Evolutionary conservation across 1,284 basidiomycete species (phyloP), one percentile per base, ranked within the genome.

Genomic region (Phylloboletellus chloephorus): DNA sequence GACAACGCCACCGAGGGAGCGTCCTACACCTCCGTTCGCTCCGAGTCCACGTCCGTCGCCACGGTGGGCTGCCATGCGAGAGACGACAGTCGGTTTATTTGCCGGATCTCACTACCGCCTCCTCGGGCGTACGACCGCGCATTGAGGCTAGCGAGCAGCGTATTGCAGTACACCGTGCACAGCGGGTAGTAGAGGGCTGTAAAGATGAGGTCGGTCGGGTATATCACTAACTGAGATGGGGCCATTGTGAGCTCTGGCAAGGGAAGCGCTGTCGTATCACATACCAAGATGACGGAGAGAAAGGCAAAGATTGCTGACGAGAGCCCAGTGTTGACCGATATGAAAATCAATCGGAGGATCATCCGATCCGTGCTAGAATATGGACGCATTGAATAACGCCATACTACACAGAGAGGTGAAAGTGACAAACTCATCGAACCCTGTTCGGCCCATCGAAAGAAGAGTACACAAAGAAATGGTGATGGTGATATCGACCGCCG

Each of bases 141-240:
- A 19, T 63, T 62, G 37, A 64, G 50, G 38, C 49, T 66, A 25
- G 52, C 58, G 20, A 66, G 53, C 2, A 65, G 37, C 19, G 58
- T 62, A 43, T 60, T 63, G 33, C 58, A 52, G 35, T 65, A 63
- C 21, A 64, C 48, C 24, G 60, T 51, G 34, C 61, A 60, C 20
- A 64, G 43, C 9, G 64, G 59, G 23, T 51, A 56, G 26, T 55
- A 61, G 16, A 57, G 17, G 8, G 58, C 52, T n/a, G 43, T 43
- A 44, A 52, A 55, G 28, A 53, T 46, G 37, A 60, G 50, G 26
- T 52, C 29, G 17, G 40, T 37, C 1, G 63, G 60, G 26, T 52
- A 56, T 24, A 55, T 25, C 23, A 50, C 52, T 3, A 55, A 44
- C 53, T 52, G 16, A 12, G 12, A 8, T 7, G 16, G 6, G 24